These are phyloP conservation scores for Colletotrichum musae DNA, from an alignment of 2,329 filamentous ascomycete genomes.

Conservation along the genomic window DNA sequence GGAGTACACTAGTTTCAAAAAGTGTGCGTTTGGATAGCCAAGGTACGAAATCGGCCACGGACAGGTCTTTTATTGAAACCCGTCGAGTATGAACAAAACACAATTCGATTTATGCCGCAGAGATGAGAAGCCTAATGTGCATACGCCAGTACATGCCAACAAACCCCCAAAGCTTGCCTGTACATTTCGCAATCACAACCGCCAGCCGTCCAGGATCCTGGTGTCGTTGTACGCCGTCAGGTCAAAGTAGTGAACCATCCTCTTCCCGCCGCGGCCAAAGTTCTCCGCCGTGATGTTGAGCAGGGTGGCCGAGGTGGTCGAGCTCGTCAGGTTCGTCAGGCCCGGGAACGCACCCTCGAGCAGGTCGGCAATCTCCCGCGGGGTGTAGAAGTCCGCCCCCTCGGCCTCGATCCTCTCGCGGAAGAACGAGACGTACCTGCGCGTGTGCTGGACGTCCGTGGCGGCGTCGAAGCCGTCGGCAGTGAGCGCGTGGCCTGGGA, in stretches of 20 bases:
- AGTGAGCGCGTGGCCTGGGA: slow-evolving; percentile 29
- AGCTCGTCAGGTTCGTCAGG: slow-evolving; percentile 21
- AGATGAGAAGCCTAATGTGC: too few species aligned
- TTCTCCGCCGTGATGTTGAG: slow-evolving; percentile 33
- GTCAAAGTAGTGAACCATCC: slow-evolving; percentile 19
- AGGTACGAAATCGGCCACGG: too few species aligned
- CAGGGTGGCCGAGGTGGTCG: slow-evolving; percentile 18
- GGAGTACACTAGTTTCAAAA: too few species aligned
- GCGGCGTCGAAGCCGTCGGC: slow-evolving; percentile 7
- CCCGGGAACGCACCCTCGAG: slow-evolving; percentile 23
- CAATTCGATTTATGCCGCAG: too few species aligned
- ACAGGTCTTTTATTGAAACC: too few species aligned
- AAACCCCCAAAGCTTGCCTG: too few species aligned
- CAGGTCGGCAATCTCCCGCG: slow-evolving; percentile 12
- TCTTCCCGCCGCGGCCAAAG: slow-evolving; percentile 23
- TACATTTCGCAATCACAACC: too few species aligned
- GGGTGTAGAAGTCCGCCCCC: slow-evolving; percentile 23
- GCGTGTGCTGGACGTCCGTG: slow-evolving; percentile 19
- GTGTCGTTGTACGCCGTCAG: slow-evolving; percentile 13
- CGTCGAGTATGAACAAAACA: too few species aligned
- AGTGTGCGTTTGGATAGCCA: too few species aligned
- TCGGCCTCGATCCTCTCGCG: slow-evolving; percentile 33
- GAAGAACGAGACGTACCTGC: slow-evolving; percentile 29
- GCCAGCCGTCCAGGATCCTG: background rate
- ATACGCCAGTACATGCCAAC: too few species aligned